Evolutionary conservation across 345 rosid species (phyloP).

Genomic region (Linum lewisii): DNA sequence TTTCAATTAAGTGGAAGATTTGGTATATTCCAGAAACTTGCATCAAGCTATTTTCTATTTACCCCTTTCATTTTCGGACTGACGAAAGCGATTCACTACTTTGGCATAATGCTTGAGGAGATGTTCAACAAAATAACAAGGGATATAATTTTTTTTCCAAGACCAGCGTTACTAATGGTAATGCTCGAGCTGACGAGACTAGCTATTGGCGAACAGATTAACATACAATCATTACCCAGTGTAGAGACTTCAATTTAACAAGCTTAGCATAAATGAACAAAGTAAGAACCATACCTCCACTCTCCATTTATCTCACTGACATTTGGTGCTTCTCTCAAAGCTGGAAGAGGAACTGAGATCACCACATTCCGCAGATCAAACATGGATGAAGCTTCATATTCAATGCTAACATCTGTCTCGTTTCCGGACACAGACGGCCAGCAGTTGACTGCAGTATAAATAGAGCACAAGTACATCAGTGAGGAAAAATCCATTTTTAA

Average conservation of each 20-base stretch:
- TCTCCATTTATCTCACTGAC: conserved; percentile 85
- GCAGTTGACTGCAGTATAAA: conserved; percentile 73
- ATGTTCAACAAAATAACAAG: not conserved
- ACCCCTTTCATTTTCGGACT: too few relatives aligned
- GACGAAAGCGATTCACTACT: not conserved
- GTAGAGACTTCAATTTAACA: not conserved
- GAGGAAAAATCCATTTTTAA: conserved; percentile 6
- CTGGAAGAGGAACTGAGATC: conserved; percentile 95
- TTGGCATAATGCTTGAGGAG: not conserved
- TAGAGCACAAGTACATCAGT: conserved; percentile 8
- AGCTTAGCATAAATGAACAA: not conserved
- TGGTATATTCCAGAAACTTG: too few relatives aligned
- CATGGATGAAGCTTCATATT: conserved; percentile 83
- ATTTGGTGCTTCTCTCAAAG: conserved; percentile 81
- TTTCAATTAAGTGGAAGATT: too few relatives aligned
- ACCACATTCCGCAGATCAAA: conserved; percentile 84
- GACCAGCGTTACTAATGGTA: too few relatives aligned
- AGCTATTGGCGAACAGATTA: too few relatives aligned
- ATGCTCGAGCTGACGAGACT: too few relatives aligned
- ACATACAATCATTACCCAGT: not conserved
- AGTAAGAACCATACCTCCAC: conserved; percentile 53
- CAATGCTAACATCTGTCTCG: conserved; percentile 90
- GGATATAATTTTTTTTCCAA: too few relatives aligned
- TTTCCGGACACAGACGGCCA: conserved; percentile 99
- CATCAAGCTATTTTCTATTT: too few relatives aligned